Base-by-base conservation (phyloP, 2,329 filamentous ascomycete genomes). In the Aspergillus glaucus region DNA sequence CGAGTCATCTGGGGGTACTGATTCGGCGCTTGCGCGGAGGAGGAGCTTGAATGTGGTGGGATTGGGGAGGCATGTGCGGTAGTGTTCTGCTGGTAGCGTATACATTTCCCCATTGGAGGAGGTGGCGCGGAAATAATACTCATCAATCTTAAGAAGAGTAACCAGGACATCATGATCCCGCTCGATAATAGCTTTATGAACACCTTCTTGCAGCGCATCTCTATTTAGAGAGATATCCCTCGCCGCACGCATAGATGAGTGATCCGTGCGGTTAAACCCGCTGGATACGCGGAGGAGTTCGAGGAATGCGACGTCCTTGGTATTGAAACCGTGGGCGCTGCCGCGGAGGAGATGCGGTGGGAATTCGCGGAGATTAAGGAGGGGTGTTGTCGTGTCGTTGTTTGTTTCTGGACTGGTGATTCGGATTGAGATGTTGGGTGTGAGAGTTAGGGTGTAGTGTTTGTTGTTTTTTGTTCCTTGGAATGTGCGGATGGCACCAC, bases 81-180 rank as follows among this genome's bases (percentile, higher is more conserved):
- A 72, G 45, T 70, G 64, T 6, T 68, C 62, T 0, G 59, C 34
- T 1, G 67, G 65, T 2, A 71, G 51, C 1, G 44, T 52, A 44
- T 68, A 70, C 1, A 5, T 10, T 24, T 14, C 24, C 5, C 19
- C 26, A 17, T 14, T 6, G 37, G 46, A 48, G 42, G 10, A 51
- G 36, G 10, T 53, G 42, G 40, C 47, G 45, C 40, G 62, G 61
- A 44, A 56, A 52, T 17, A 47, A 37, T 58, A 64, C 50, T 69
- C 64, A 45, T 70, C 68, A 6, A 73, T 54, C 45, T 70, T 70
- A 15, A 74, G 60, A 5, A 75, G 59, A 10, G 57, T 58, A 5
- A 56, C 47, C 4, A 74, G 58, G 0, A 66, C 67, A 4, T 50
- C 46, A 2, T 50, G 26, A 30, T 74, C 67, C 9, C 59, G 50